Base-by-base conservation (phyloP, 306 rosid species). In the Dalbergia cochinchinensis region DNA sequence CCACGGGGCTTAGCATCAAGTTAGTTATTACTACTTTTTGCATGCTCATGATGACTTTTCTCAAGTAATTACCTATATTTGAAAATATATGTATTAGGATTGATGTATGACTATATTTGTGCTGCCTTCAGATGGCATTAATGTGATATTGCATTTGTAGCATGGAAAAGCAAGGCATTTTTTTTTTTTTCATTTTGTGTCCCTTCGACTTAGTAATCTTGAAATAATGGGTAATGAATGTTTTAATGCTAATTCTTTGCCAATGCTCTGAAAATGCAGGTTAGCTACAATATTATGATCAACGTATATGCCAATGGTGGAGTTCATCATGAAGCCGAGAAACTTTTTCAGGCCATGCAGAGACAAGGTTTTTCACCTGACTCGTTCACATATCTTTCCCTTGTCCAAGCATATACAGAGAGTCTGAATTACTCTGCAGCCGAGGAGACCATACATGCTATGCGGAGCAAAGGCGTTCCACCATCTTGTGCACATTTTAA, bases 201-300 rank as follows among this genome's bases (percentile, higher is more conserved):
- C 33, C 15, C 54, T 19, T 58, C 20, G 15, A 73, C 60, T 66
- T 41, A 53, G 20, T 26, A 45, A 70, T 53, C 34, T 53, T 59
- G 74, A 47, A 65, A 71, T 61, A 65, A 5, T 54, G 60, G 22
- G 59, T 10, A 6, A 65, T 51, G 45, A 44, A 42, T 65, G 57
- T 51, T 35, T 58, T 26, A 59, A 59, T 76, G 87, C 75, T 82
- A 39, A 41, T 69, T 69, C 44, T 66, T 85, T 62, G 54, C 59
- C 48, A 53, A 77, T 69, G 35, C 47, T 61, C 70, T 66, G 76
- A 26, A 69, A 90, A 69, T 85, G 83, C 97, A 94, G 98, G 90
- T 92, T 65, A 87, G 99, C 86, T 94, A 89, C 85, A 88, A 94
- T 44, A 92, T 94, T 59, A 92, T 94, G 97, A 90, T 90, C 80